Evolutionary conservation across 2,329 filamentous ascomycete species (phyloP), one percentile per base, ranked within the genome.

Genomic region (Leptographium flavum): DNA sequence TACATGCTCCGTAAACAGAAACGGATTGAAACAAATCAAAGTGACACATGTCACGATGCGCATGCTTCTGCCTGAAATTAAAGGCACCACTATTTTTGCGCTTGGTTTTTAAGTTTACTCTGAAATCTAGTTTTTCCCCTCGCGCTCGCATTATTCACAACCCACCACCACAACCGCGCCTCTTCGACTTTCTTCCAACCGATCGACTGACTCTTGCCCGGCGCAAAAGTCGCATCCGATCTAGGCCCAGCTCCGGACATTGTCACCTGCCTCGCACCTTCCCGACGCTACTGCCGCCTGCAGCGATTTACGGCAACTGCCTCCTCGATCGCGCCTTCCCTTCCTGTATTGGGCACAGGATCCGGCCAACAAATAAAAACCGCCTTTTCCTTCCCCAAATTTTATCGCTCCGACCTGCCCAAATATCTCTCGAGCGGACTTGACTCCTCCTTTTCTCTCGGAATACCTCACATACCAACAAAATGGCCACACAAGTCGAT

Each of bases 401-500:
- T 19, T 21, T 10, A 14, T 17, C 14, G 3, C 30, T 9, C 4
- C n/a, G 10, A 15, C 33, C n/a, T 2, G 9, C 2, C 14, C 8
- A n/a, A 14, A 6, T 11, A 13, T 22, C 8, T 17, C n/a, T 25
- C 13, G 8, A 43, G 21, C 11, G 6, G 11, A 23, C 14, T 27
- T 14, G 27, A 25, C 13, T 17, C 33, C 2, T 10, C 22, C 23
- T 35, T 17, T 13, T 25, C 39, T 15, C 35, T 11, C 23, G 5
- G 23, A 21, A 2, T 22, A 27, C 21, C 45, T 3, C 31, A 17
- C 13, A 28, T 15, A 37, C 32, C 25, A 9, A 14, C 44, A 53
- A 28, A 41, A 68, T 68, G 65, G 58, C 65, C 41, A 62, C 74
- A 56, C 77, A 78, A 60, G 78, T 81, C 61, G 78, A 82, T 54